Evolutionary conservation across 768 basidiomycete species (phyloP).

Genomic region (Kwoniella mangroviensis): DNA sequence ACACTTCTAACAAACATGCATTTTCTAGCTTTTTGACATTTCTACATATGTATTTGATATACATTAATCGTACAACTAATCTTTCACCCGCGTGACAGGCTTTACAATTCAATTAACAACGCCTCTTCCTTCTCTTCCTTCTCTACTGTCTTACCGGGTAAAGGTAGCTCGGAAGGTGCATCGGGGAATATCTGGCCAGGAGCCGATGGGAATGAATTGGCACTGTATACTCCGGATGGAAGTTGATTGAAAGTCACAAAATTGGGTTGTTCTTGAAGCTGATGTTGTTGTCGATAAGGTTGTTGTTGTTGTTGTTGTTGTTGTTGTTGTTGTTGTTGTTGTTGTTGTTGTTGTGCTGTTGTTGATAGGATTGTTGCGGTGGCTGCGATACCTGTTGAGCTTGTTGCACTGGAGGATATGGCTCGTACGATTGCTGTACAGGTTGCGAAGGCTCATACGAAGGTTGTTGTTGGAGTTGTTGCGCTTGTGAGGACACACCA

Average conservation of each 20-base stretch:
- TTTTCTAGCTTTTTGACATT: too few species aligned
- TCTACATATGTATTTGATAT: too few species aligned
- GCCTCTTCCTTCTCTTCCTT: conserved; percentile 49
- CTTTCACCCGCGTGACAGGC: too few species aligned
- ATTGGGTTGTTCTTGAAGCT: conserved; percentile 16
- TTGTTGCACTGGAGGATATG: conserved; percentile 46
- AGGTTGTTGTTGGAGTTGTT: conserved; percentile 49
- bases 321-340: conserved; percentile 10
- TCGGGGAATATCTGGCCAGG: conserved; percentile 54
- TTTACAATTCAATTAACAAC: conserved; percentile 52
- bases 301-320: conserved; percentile 22
- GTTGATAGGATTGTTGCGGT: conserved; percentile 11
- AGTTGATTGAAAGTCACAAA: conserved; percentile 10
- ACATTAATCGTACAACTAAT: too few species aligned
- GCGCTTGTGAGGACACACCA: conserved; percentile 23
- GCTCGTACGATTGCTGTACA: neutral
- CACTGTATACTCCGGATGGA: conserved; percentile 31
- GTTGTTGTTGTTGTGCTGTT: conserved; percentile 16
- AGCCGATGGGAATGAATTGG: conserved; percentile 44
- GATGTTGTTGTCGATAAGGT: conserved; percentile 13
- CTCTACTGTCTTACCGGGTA: conserved; percentile 21
- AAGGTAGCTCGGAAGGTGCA: conserved; percentile 40
- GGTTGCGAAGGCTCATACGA: conserved; percentile 18
- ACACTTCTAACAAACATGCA: too few species aligned
- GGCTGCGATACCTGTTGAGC: conserved; percentile 35